phyloP scores from a whole-genome alignment of 2,329 filamentous ascomycete species.

The Moelleriella libera region DNA sequence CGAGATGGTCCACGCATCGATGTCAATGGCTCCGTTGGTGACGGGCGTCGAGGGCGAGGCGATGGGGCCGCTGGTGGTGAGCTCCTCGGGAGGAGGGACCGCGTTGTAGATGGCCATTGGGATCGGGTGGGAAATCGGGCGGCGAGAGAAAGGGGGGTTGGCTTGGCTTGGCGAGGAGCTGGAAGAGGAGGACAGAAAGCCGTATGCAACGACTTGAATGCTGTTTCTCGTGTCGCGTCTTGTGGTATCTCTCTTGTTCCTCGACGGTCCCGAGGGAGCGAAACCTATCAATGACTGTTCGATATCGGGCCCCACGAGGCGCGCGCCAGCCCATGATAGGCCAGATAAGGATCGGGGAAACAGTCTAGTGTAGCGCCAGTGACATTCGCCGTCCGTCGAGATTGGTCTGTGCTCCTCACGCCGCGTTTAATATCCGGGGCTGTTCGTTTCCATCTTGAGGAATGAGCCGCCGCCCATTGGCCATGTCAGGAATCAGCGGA shows the following conservation, averaged over 20 bases:
- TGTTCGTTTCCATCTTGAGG: no score
- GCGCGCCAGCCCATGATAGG: background rate
- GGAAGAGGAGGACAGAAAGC: background rate
- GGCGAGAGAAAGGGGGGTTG: background rate
- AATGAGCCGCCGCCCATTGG: no score
- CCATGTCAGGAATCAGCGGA: no score
- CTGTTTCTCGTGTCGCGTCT: no score
- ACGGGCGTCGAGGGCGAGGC: conserved; percentile 11
- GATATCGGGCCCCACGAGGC: background rate
- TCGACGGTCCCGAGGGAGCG: background rate
- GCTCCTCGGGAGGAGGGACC: conserved; percentile 30
- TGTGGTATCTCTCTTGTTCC: no score
- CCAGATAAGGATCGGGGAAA: no score
- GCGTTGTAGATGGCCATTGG: conserved; percentile 38
- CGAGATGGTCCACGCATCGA: conserved; percentile 53
- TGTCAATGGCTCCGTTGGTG: conserved; percentile 29
- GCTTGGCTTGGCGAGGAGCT: background rate
- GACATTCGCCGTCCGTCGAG: no score
- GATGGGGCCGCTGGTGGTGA: conserved; percentile 8
- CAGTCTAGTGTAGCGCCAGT: no score
- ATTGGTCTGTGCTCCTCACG: no score
- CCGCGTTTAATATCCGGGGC: no score
- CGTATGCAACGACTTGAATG: no score
- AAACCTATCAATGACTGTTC: background rate
- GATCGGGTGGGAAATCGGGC: background rate